Evolutionary conservation across 2,329 filamentous ascomycete species (phyloP).

Genomic region (Ilyonectria mors-panacis): DNA sequence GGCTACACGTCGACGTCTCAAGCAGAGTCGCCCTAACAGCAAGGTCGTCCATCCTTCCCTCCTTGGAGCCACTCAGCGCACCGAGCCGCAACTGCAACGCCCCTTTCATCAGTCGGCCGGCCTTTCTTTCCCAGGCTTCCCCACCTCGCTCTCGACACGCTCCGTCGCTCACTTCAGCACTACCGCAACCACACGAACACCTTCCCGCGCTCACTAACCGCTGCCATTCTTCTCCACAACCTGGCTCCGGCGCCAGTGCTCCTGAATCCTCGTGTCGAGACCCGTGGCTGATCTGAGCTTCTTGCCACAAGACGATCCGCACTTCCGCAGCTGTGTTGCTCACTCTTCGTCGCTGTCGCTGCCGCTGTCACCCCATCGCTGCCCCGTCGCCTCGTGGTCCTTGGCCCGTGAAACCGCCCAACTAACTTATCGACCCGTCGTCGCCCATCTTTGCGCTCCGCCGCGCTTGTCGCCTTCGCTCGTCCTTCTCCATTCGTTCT

Average conservation of each 20-base stretch:
- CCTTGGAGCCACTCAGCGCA: conserved; percentile 19
- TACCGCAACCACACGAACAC: conserved; percentile 13
- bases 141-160: conserved; percentile 26
- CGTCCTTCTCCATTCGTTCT: conserved; percentile 26
- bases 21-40: conserved; percentile 15
- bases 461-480: conserved; percentile 20
- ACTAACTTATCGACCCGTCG: conserved; percentile 9
- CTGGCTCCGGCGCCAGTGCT: conserved; percentile 17
- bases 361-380: conserved; percentile 6
- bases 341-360: conserved; percentile 2
- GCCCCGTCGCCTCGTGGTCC: conserved; percentile 6
- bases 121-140: conserved; percentile 10
- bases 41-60: conserved; percentile 26
- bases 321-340: conserved; percentile 4
- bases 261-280: conserved; percentile 25
- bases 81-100: conserved; percentile 28
- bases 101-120: conserved; percentile 29
- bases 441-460: conserved; percentile 15
- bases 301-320: conserved; percentile 15
- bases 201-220: conserved; percentile 19
- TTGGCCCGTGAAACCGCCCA: conserved; percentile 16
- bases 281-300: conserved; percentile 25
- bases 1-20: conserved; percentile 3
- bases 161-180: conserved; percentile 1
- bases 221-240: conserved; percentile 12